Evolutionary conservation across 108 stramenopile species (phyloP).

Genomic region (Mayamaea pseudoterrestris): DNA sequence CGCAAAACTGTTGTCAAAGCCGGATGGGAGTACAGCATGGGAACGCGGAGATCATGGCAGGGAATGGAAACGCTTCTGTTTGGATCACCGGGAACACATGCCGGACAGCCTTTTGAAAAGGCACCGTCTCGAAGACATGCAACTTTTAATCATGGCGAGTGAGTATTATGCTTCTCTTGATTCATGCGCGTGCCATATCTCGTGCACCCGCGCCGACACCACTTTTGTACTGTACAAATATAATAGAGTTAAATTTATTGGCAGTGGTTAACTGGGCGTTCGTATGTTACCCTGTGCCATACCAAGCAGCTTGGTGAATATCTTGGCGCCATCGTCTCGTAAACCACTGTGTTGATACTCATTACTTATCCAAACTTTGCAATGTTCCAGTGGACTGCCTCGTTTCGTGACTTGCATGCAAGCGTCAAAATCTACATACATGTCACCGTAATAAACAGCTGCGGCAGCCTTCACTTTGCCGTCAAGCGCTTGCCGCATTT

Average conservation of each 20-base stretch:
- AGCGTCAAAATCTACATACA: conserved; percentile 88
- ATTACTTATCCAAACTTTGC: conserved; percentile 80
- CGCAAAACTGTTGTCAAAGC: not conserved
- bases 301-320: conserved; percentile 70
- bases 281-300: conserved; percentile 70
- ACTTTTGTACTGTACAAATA: not conserved
- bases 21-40: not conserved
- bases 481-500: conserved; percentile 43
- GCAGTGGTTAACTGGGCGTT: conserved; percentile 53
- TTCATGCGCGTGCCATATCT: not conserved
- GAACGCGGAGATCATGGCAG: conserved; percentile 3
- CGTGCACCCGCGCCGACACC: not conserved
- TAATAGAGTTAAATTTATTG: too few relatives aligned
- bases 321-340: conserved; percentile 71
- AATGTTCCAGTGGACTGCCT: conserved; percentile 48
- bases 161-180: not conserved
- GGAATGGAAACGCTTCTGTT: not conserved
- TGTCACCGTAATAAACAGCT: conserved; percentile 85
- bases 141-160: too few relatives aligned
- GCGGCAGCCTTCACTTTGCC: conserved; percentile 44
- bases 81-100: not conserved
- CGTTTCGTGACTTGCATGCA: conserved; percentile 44
- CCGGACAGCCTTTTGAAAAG: too few relatives aligned
- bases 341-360: conserved; percentile 91
- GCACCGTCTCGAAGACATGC: too few relatives aligned